Evolutionary conservation across 352 stramenopile species (phyloP), one percentile per base, ranked within the genome.

Genomic region (Halophytophthora batemanensis): DNA sequence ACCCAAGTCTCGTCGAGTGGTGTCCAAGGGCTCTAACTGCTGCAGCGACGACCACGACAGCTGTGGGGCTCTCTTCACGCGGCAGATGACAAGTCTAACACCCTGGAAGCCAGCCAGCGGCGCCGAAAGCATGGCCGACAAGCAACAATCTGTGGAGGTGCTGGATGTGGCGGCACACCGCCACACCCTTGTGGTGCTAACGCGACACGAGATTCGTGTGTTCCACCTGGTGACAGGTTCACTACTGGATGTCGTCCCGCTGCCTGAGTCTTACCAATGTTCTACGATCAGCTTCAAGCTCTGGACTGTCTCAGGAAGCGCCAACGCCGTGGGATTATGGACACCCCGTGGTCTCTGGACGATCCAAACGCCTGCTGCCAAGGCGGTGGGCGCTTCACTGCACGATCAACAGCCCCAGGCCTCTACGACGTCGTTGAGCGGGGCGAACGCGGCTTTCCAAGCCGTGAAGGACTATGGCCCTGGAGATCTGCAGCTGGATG

Each of bases 291-390:
- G 53, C 35, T 80, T 23, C 50, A 61, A 50, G 29, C 71, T 89
- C 15, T 89, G 75, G 77, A 67, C 54, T n/a, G 77, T 77, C 47
- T 42, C 50, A 7, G 67, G 72, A 0, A 61, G 57, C 45, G 75
- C 77, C 12, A 88, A 67, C 18, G 65, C 67, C 3, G 66, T 86
- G 2, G 85, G 79, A 15, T 42, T 95, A 19, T 89, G 71, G 72
- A 49, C 56, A 41, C 43, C 58, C 10, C 18, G 53, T 31, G 75
- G 77, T 33, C 88, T 90, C 36, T 93, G 82, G 77, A 75, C 77
- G 33, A 69, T 93, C 5, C 71, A 66, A 15, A 48, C 75, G 8
- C 79, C 85, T 17, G 54, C 59, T 11, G 75, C 76, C 39, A 87
- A 73, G 35, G 40, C 67, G 13, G 53, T 92, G 14, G 72, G 63